Conservation (phyloP, 345 rosid species). For the Salix exigua region DNA sequence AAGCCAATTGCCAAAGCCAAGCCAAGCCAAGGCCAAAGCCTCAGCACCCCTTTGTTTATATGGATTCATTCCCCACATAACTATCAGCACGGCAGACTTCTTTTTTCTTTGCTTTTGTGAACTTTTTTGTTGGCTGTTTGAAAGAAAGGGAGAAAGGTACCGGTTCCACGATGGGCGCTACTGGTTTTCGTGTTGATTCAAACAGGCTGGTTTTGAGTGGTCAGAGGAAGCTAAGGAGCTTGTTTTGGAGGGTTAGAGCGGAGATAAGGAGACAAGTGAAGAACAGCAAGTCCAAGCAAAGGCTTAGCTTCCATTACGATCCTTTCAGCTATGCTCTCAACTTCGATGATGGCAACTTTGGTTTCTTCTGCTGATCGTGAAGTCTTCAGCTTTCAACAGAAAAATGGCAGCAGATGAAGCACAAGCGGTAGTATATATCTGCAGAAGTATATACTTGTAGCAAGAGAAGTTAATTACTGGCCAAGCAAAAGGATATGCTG, state of each 20-base stretch:
- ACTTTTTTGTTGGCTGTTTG: background rate
- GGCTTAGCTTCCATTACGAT: constrained; percentile 59
- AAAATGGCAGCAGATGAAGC: background rate
- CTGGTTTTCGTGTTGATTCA: constrained; percentile 32
- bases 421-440: background rate
- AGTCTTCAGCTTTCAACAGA: background rate
- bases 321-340: constrained; percentile 81
- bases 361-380: constrained; percentile 45
- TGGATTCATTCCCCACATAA: too few relatives aligned
- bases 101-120: background rate
- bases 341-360: constrained; percentile 67
- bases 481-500: too few relatives aligned
- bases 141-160: background rate
- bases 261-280: constrained; percentile 46
- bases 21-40: too few relatives aligned
- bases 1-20: too few relatives aligned
- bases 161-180: constrained; percentile 16
- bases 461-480: too few relatives aligned
- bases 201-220: constrained; percentile 32
- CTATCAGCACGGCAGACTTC: too few relatives aligned
- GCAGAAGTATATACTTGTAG: too few relatives aligned
- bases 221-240: constrained; percentile 53
- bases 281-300: constrained; percentile 32
- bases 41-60: too few relatives aligned
- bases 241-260: constrained; percentile 55